A percentile compares a stretch with the other conserved stretches of the same genome.
These are phyloP conservation scores for Venturia pyrina DNA, from an alignment of 2,329 filamentous ascomycete species.

Conservation along the genomic window DNA sequence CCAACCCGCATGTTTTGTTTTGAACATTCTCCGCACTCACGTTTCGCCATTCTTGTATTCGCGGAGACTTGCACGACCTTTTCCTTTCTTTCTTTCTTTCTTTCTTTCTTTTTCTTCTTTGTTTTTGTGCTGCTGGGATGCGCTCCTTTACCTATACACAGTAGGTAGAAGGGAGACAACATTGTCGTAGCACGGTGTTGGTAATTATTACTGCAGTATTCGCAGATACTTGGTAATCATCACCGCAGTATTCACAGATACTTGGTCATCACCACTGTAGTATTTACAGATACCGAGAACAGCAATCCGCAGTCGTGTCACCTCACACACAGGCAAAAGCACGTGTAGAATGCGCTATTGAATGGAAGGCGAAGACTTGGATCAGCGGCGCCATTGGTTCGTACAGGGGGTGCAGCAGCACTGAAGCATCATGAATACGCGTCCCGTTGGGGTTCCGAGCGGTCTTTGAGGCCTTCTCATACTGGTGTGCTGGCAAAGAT, in stretches of 20 bases:
- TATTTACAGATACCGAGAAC: too few relatives aligned
- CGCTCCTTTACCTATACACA: neutral
- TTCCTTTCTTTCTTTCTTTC: neutral
- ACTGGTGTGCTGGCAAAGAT: too few relatives aligned
- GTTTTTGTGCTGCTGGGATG: neutral
- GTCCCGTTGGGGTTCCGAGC: slow-evolving; percentile 2
- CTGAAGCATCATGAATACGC: neutral
- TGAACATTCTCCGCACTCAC: neutral
- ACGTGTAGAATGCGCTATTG: neutral
- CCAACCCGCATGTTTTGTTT: too few relatives aligned
- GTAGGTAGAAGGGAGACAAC: neutral
- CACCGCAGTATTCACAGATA: too few relatives aligned
- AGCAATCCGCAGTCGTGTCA: neutral
- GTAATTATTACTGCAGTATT: too few relatives aligned
- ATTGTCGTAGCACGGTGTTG: neutral
- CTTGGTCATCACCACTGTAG: too few relatives aligned
- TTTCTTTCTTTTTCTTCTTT: neutral
- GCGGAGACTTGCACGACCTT: neutral
- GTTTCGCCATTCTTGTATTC: neutral
- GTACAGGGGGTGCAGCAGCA: neutral
- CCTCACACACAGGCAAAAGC: neutral
- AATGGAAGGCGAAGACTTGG: neutral
- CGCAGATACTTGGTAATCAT: too few relatives aligned
- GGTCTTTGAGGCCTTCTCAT: too few relatives aligned
- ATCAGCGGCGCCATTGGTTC: neutral